Conservation (phyloP, 2,329 filamentous ascomycete species). For the Chrysoporthe austroafricana region DNA sequence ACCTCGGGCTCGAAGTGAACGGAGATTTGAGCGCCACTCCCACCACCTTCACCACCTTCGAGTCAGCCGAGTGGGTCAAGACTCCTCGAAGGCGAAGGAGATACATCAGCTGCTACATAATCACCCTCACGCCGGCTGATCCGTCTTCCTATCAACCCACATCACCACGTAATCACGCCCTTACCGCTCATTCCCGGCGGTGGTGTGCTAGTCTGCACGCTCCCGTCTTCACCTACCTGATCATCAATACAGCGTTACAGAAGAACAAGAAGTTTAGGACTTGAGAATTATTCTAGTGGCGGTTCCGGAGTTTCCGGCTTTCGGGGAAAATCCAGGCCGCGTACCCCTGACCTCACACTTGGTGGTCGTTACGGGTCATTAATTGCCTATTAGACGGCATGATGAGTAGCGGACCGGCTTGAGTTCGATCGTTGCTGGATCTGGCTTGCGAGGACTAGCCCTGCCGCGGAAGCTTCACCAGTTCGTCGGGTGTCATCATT, state of each 20-base stretch:
- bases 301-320: background rate
- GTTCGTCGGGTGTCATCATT: background rate
- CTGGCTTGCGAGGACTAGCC: background rate
- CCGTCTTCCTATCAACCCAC: background rate
- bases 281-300: background rate
- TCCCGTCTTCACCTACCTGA: background rate
- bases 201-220: background rate
- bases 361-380: background rate
- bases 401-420: background rate
- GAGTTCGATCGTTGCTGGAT: background rate
- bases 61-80: background rate
- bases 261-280: background rate
- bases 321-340: background rate
- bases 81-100: background rate
- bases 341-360: background rate
- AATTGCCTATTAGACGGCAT: background rate
- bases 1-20: conserved; percentile 29
- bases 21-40: background rate
- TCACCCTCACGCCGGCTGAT: background rate
- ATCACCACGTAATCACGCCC: background rate
- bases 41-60: background rate
- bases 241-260: background rate
- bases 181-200: background rate
- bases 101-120: background rate
- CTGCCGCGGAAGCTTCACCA: background rate